Evolutionary conservation across 768 basidiomycete species (phyloP), one percentile per base, ranked within the genome.

Genomic region (Phaeotremella fagi): DNA sequence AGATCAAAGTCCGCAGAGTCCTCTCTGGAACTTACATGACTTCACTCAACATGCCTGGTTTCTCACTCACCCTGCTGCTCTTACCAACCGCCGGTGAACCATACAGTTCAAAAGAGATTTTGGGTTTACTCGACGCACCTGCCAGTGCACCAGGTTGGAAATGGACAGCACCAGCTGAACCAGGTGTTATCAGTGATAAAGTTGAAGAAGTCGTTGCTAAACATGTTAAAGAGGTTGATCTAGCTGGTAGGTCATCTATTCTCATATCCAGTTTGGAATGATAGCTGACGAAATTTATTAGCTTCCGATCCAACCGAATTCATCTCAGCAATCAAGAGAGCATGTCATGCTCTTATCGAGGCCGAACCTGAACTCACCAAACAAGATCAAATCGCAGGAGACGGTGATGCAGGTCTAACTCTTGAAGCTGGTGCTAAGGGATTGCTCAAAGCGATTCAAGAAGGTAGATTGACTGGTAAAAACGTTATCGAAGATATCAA

Each of bases 301-400:
- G 68, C 63, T 22, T 48, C 52, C 47, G 59, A 66, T 42, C 31
- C 52, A 4, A 35, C 52, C 15, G 61, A 31, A n/a, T 70, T 70
- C 63, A 35, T 70, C 29, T 46, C 52, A 12, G 57, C 65, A 3
- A 65, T 68, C 35, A 60, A 48, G 22, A 58, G 63, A 37, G 60
- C 66, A 3, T 68, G 61, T 37, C 45, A 61, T 29, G 47, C 63
- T 1, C 75, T 97, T 55, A 81, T 90, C 54, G 75, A 75, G 6
- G 86, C 85, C 6, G 92, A 97, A 71, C 83, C 86, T 1, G 90
- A 91, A 60, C 90, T 99, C 56, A 97, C 92, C 14, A 76, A 80
- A 18, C 86, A 89, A 83, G 94, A 99, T 72, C 85, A 81, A 52
- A 85, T 97, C 48, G 87, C 88, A 1, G 92, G 92, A 24, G 92